Percentiles rank a stretch among this genome's conserved stretches.
phyloP scores from a whole-genome alignment of 2,329 filamentous ascomycete species.

The Penicillium sp. region DNA sequence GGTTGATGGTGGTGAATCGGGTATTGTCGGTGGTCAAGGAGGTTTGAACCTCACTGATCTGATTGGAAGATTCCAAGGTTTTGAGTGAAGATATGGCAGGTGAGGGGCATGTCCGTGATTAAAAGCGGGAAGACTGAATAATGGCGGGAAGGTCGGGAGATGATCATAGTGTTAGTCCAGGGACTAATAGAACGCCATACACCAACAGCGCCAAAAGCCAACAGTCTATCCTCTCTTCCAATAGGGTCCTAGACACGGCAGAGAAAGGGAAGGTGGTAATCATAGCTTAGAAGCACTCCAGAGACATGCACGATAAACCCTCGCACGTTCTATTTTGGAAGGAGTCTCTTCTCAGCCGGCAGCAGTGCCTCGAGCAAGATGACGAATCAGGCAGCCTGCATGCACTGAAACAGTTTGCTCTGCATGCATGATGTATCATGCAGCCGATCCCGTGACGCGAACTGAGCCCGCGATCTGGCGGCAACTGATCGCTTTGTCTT shows the following conservation, averaged over 20 bases:
- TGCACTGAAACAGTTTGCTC: constrained; percentile 10
- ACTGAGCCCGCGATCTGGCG: constrained; percentile 1
- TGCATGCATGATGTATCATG: constrained; percentile 13
- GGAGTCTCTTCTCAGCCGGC: neutral
- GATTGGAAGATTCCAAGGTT: neutral
- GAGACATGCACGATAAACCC: neutral
- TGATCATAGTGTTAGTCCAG: neutral
- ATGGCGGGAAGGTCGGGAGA: constrained; percentile 1
- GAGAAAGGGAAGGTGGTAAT: neutral
- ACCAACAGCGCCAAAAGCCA: neutral
- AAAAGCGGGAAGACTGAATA: constrained; percentile 1
- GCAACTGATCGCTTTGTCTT: neutral
- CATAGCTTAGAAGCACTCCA: neutral
- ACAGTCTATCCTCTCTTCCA: neutral
- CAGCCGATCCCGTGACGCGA: constrained; percentile 3
- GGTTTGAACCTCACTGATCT: neutral
- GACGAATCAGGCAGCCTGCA: constrained; percentile 9
- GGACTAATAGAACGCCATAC: neutral
- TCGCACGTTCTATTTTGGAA: constrained; percentile 4
- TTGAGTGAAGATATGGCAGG: neutral
- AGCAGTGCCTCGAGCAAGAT: neutral
- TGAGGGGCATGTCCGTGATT: neutral
- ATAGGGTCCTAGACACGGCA: neutral
- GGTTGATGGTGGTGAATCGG: constrained; percentile 3
- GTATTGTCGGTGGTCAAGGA: constrained; percentile 7